Evolutionary conservation across 2,329 filamentous ascomycete species (phyloP).

Genomic region (Colletotrichum tabaci): DNA sequence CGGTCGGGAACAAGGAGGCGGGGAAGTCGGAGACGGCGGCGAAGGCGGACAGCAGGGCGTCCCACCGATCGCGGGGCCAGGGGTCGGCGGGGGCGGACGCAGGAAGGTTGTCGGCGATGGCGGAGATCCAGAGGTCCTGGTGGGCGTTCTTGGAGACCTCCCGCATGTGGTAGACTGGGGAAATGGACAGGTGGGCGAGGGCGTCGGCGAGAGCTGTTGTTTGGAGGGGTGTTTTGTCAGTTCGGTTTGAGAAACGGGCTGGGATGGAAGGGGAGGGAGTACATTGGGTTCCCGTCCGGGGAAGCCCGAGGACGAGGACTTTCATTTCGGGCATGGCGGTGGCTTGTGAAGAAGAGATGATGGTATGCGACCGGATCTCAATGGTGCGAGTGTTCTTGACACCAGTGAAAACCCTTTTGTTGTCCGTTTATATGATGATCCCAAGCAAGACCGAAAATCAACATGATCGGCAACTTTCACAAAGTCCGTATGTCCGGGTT

Average conservation of each 20-base stretch:
- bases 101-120: slow-evolving; percentile 52
- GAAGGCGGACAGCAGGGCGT: slow-evolving; percentile 52
- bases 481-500: slow-evolving; percentile 5
- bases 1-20: slow-evolving; percentile 62
- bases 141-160: slow-evolving; percentile 52
- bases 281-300: slow-evolving; percentile 53
- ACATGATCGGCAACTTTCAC: too few species aligned
- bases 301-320: slow-evolving; percentile 52
- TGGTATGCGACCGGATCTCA: background rate
- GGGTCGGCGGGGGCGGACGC: slow-evolving; percentile 43
- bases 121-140: slow-evolving; percentile 52
- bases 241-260: background rate
- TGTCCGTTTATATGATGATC: too few species aligned
- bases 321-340: slow-evolving; percentile 45
- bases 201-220: slow-evolving; percentile 49
- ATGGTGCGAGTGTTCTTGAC: background rate
- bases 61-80: slow-evolving; percentile 51
- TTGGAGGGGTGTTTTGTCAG: background rate
- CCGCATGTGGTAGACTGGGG: slow-evolving; percentile 53
- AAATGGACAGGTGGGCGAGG: slow-evolving; percentile 48
- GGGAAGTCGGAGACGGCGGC: slow-evolving; percentile 48
- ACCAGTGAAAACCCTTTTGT: background rate
- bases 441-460: too few species aligned
- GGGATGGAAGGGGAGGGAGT: background rate
- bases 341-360: too few species aligned